Conservation (phyloP, 495 filamentous ascomycete genomes). For the Hyaloscypha bicolor region DNA sequence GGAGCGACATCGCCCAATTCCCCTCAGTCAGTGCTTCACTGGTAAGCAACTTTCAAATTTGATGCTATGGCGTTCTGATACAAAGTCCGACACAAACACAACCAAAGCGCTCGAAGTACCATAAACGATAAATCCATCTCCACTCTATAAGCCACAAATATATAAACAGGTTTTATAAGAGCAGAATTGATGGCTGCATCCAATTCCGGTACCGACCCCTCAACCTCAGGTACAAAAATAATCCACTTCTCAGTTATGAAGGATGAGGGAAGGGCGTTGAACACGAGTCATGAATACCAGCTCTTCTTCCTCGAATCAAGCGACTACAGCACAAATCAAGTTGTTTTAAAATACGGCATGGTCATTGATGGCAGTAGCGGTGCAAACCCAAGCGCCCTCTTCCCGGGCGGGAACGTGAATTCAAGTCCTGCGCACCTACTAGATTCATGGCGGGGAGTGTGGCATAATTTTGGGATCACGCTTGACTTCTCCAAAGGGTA, state of each 20-base stretch:
- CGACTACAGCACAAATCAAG: conserved; percentile 50
- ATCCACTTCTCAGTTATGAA: conserved; percentile 51
- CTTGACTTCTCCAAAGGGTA: conserved; percentile 46
- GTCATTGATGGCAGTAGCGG: conserved; percentile 34
- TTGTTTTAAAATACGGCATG: conserved; percentile 51
- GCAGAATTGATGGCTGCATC: conserved; percentile 47
- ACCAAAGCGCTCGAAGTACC: conserved; percentile 37
- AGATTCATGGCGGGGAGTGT: conserved; percentile 40
- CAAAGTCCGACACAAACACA: conserved; percentile 36
- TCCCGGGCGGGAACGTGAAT: conserved; percentile 44
- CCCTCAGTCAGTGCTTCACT: conserved; percentile 30
- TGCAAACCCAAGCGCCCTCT: conserved; percentile 38
- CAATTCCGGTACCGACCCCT: conserved; percentile 47
- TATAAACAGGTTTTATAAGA: conserved; percentile 50
- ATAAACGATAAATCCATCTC: conserved; percentile 39
- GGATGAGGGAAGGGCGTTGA: conserved; percentile 44
- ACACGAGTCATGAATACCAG: conserved; percentile 52
- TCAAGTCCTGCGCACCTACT: conserved; percentile 34
- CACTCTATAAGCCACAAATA: conserved; percentile 36
- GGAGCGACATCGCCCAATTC: conserved; percentile 35
- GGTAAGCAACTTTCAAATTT: conserved; percentile 16
- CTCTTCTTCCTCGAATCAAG: conserved; percentile 49
- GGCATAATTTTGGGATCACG: conserved; percentile 50
- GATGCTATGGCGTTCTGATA: not conserved
- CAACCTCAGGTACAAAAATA: conserved; percentile 46